phyloP scores from a whole-genome alignment of 306 rosid species.

The Prunus mira region DNA sequence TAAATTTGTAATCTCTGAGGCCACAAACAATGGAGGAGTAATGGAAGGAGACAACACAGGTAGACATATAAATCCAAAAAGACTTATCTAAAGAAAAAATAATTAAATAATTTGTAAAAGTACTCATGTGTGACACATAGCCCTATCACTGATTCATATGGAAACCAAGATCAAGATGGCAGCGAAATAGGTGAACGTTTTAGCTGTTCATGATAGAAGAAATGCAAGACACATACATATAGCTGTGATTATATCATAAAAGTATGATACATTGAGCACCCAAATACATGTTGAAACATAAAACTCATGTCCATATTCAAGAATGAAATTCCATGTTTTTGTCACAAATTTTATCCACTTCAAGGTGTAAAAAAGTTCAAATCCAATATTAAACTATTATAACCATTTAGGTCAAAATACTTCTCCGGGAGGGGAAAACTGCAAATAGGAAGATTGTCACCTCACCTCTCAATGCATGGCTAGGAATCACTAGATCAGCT shows the following conservation, averaged over 20 bases:
- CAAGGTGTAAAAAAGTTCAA: background rate
- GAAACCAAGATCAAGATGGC: conserved; percentile 1
- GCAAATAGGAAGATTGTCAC: background rate
- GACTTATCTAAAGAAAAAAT: background rate
- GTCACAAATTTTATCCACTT: background rate
- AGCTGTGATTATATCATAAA: background rate
- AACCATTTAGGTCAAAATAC: background rate
- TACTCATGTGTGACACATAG: background rate
- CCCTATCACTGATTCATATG: background rate
- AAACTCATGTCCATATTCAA: background rate
- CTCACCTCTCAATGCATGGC: conserved; percentile 69
- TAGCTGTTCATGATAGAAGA: background rate
- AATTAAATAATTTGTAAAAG: background rate
- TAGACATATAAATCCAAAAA: background rate
- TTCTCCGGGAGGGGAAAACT: background rate
- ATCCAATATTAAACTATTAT: background rate
- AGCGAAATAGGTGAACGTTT: background rate
- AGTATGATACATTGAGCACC: background rate
- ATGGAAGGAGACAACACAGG: background rate
- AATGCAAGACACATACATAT: background rate
- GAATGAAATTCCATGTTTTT: background rate
- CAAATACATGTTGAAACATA: background rate
- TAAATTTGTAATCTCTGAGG: background rate
- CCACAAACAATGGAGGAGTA: background rate
- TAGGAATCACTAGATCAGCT: conserved; percentile 51